Evolutionary conservation across 2,329 filamentous ascomycete species (phyloP), one percentile per base, ranked within the genome.

Genomic region (Apiospora pterosperma): DNA sequence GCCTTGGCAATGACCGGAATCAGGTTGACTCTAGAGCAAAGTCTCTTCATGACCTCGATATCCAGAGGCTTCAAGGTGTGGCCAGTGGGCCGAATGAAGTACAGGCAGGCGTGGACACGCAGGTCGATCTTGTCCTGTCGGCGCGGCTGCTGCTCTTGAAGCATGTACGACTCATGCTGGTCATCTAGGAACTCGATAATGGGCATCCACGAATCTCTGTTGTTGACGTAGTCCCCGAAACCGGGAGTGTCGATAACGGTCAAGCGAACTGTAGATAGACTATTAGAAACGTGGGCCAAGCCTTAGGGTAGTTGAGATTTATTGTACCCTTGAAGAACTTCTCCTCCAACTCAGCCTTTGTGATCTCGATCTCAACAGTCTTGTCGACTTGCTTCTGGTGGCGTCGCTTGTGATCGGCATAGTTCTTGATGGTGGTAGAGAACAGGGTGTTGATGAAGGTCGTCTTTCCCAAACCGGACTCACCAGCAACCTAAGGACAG

Each of bases 401-500:
- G 77, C 96, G 92, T 82, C 93, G 92, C 88, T 97, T 97, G 88
- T 99, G 95, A 82, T 99, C 96, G 87, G 96, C 96, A 81, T 99
- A 99, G 88, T 98, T 99, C 88, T 99, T 99, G 88, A 99, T 99
- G 75, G 96, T 99, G 71, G 96, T 99, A 69, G 96, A 99, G 88
- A 99, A 99, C 67, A 99, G 90, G 66, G 96, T 99, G 90, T 99
- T 99, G 89, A 99, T 98, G 84, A 99, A 99, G 75, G 96, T 99
- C 31, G 96, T 99, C 89, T 99, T 99, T 85, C 96, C 96, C 73
- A 98, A 84, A 77, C 95, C 95, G 72, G 96, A 98, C 85, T 99
- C 95, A 84, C 95, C 95, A 84, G 96, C 96, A 82, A 98, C 93
- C 93, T 97, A 75, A 59, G 65, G 44, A 64, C 38, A 39, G 11